phyloP scores from a whole-genome alignment of 148 eudicot species.

The Cornus controversa region DNA sequence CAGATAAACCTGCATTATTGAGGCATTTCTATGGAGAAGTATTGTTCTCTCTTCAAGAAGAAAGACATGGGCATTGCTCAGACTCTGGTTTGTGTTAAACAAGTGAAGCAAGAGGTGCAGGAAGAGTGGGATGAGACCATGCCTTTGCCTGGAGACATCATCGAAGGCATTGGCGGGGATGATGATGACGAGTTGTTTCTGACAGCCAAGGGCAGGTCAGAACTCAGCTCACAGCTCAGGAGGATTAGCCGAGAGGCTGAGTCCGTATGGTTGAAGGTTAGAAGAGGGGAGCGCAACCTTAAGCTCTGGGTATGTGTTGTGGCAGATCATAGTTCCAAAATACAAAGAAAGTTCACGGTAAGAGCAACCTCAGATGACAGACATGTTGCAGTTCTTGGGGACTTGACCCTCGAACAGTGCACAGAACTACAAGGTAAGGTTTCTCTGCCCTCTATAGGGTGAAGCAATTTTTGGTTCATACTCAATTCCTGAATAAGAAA shows the following conservation, averaged over 20 bases:
- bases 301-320: conserved; percentile 21
- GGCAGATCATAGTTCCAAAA: conserved; percentile 11
- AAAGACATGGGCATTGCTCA: conserved; percentile 14
- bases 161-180: conserved; percentile 23
- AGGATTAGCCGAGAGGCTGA: conserved; percentile 15
- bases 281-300: conserved; percentile 18
- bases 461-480: not conserved
- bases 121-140: conserved; percentile 30
- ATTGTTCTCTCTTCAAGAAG: not conserved
- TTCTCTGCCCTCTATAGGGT: not conserved
- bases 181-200: conserved; percentile 17
- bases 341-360: conserved; percentile 20
- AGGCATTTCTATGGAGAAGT: conserved; percentile 1
- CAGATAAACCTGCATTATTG: not conserved
- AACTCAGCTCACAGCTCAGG: conserved; percentile 17
- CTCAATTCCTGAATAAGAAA: not conserved
- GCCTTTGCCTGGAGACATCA: conserved; percentile 34
- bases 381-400: conserved; percentile 34
- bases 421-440: conserved; percentile 28
- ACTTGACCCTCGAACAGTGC: conserved; percentile 27
- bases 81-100: conserved; percentile 23
- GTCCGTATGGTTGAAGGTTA: conserved; percentile 26
- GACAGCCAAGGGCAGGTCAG: conserved; percentile 22
- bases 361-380: conserved; percentile 29
- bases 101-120: conserved; percentile 23